phyloP scores from a whole-genome alignment of 2,329 filamentous ascomycete species.

The Trichoderma atrobrunneum region DNA sequence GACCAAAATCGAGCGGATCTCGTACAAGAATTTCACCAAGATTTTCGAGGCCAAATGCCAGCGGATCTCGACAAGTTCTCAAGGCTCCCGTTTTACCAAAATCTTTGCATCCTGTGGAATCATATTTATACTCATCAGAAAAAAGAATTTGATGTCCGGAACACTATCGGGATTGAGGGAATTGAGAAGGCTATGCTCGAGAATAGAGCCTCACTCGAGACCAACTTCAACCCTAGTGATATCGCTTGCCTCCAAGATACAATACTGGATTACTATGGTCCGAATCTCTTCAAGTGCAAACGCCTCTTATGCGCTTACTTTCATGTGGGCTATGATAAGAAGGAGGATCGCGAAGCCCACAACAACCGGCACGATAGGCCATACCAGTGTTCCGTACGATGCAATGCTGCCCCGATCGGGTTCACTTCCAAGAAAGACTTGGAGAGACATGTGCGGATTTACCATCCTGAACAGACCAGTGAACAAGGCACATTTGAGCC shows the following conservation, averaged over 20 bases:
- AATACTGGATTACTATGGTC: not conserved
- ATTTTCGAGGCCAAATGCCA: not conserved
- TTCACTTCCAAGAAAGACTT: not conserved
- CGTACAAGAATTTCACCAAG: not conserved
- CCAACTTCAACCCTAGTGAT: not conserved
- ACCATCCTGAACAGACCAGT: not conserved
- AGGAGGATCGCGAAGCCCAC: not conserved
- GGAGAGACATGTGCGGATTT: not conserved
- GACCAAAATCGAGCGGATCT: not conserved
- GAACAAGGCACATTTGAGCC: not conserved
- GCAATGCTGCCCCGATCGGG: not conserved
- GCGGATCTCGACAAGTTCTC: not conserved
- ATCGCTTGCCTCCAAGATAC: not conserved
- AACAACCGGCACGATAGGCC: conserved; percentile 1
- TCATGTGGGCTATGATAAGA: not conserved
- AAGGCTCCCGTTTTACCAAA: not conserved
- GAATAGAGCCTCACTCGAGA: not conserved
- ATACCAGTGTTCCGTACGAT: not conserved
- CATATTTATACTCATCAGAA: conserved; percentile 4
- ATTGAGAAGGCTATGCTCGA: not conserved
- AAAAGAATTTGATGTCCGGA: not conserved
- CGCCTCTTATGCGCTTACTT: not conserved
- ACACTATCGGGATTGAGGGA: not conserved
- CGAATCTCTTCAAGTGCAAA: conserved; percentile 1
- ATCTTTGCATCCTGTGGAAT: not conserved